A percentile compares a stretch with the other conserved stretches of the same genome.
phyloP scores from a whole-genome alignment of 345 rosid genomes.

The Pelargonium nanum region DNA sequence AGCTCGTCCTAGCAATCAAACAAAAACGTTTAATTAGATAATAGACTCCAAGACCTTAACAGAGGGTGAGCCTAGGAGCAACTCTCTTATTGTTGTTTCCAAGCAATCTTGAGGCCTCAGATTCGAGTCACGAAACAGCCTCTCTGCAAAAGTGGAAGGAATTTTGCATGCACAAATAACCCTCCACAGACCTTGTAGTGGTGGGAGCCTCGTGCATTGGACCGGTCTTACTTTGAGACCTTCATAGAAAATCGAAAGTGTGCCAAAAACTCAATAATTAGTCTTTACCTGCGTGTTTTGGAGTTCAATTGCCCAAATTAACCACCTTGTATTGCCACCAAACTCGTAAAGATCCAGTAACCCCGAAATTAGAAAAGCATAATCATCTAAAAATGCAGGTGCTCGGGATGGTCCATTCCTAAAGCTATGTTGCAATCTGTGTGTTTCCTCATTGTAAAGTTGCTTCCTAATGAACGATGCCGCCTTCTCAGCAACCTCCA shows the following conservation, averaged over 20 bases:
- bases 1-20: slow-evolving; percentile 52
- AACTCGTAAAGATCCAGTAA: slow-evolving; percentile 73
- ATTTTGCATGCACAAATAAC: too few relatives aligned
- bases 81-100: too few relatives aligned
- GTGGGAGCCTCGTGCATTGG: too few relatives aligned
- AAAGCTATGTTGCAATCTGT: slow-evolving; percentile 64
- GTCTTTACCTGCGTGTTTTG: slow-evolving; percentile 65
- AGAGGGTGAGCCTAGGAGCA: not conserved
- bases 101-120: too few relatives aligned
- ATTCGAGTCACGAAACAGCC: too few relatives aligned
- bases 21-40: not conserved
- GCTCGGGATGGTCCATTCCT: slow-evolving; percentile 88
- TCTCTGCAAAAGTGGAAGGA: too few relatives aligned
- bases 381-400: slow-evolving; percentile 90
- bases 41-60: not conserved
- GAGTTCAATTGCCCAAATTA: slow-evolving; percentile 71
- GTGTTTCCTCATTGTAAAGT: slow-evolving; percentile 55
- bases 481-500: slow-evolving; percentile 78
- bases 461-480: slow-evolving; percentile 54
- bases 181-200: too few relatives aligned
- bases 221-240: too few relatives aligned
- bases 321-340: slow-evolving; percentile 58
- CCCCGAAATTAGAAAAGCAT: slow-evolving; percentile 81
- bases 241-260: too few relatives aligned
- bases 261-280: not conserved